These are phyloP conservation scores for Penicillium samsonianum DNA, from an alignment of 495 filamentous ascomycete species.

Conservation along the genomic window DNA sequence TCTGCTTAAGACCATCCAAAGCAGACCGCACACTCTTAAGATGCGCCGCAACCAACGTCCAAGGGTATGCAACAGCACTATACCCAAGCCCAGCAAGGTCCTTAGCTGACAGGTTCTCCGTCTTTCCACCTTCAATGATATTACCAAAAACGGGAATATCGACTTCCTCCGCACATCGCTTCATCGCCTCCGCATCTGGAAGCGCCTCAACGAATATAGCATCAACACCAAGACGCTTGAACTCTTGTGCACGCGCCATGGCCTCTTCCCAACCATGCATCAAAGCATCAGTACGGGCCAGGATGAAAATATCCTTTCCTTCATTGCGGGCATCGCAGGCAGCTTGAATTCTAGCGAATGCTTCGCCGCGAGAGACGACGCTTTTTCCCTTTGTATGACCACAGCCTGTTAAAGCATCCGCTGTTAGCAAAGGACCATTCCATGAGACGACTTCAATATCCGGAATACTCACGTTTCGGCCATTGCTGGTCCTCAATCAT, in stretches of 20 bases:
- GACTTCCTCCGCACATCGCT: slow-evolving; percentile 33
- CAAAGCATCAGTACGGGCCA: slow-evolving; percentile 42
- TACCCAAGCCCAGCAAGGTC: slow-evolving; percentile 41
- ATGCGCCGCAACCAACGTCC: slow-evolving; percentile 44
- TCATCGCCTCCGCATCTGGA: slow-evolving; percentile 42
- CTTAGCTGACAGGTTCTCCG: slow-evolving; percentile 42
- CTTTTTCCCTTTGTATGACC: slow-evolving; percentile 48
- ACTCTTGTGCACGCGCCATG: slow-evolving; percentile 36
- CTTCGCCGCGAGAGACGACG: slow-evolving; percentile 45
- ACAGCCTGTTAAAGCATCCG: slow-evolving; percentile 29
- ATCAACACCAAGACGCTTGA: slow-evolving; percentile 40
- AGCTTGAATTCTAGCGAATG: slow-evolving; percentile 42
- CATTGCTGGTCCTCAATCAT: slow-evolving; percentile 49
- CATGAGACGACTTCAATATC: not conserved
- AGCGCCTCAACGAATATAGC: slow-evolving; percentile 47
- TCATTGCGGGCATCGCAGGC: slow-evolving; percentile 45
- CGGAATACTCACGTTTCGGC: slow-evolving; percentile 30
- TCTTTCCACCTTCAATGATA: slow-evolving; percentile 48
- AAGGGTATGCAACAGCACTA: slow-evolving; percentile 43
- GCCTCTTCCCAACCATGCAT: slow-evolving; percentile 45
- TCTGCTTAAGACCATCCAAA: too few species aligned
- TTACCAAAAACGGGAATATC: slow-evolving; percentile 42
- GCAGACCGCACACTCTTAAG: slow-evolving; percentile 32
- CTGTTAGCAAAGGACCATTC: not conserved
- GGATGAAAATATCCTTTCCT: slow-evolving; percentile 43